These are phyloP conservation scores for Wickerhamiella azymoides DNA, from an alignment of 805 yeast genomes.

Conservation along the genomic window DNA sequence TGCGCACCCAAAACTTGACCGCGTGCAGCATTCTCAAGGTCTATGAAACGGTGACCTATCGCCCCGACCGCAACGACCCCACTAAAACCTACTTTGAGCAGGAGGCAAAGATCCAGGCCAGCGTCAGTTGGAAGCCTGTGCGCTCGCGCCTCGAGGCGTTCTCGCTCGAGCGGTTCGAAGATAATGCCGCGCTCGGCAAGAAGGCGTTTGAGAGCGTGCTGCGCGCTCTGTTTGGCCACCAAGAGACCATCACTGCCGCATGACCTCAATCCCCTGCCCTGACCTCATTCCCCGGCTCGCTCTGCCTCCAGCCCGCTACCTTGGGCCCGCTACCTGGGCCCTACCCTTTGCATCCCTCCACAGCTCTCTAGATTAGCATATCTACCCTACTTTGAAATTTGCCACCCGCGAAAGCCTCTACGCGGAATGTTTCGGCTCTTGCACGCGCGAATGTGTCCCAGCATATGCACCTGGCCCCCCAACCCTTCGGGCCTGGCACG, in stretches of 20 bases:
- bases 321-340: no score
- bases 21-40: constrained; percentile 64
- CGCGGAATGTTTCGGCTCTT: no score
- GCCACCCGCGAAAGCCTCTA: no score
- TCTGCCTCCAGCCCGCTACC: no score
- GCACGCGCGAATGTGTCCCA: no score
- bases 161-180: constrained; percentile 77
- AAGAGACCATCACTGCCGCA: neutral
- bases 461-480: no score
- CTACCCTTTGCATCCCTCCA: no score
- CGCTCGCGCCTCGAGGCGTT: constrained; percentile 84
- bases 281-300: no score
- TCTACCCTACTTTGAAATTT: no score
- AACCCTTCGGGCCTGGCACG: no score
- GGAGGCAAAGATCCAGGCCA: constrained; percentile 80
- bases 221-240: constrained; percentile 17
- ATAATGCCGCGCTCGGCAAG: constrained; percentile 74
- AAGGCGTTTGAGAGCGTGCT: constrained; percentile 75
- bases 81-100: constrained; percentile 55
- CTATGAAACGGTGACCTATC: constrained; percentile 73
- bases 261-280: neutral
- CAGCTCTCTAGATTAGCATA: no score
- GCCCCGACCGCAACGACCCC: constrained; percentile 39
- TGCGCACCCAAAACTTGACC: constrained; percentile 81
- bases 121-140: constrained; percentile 51